Base-by-base conservation (phyloP, 176 grass and related monocot genomes). In the Puya raimondii region DNA sequence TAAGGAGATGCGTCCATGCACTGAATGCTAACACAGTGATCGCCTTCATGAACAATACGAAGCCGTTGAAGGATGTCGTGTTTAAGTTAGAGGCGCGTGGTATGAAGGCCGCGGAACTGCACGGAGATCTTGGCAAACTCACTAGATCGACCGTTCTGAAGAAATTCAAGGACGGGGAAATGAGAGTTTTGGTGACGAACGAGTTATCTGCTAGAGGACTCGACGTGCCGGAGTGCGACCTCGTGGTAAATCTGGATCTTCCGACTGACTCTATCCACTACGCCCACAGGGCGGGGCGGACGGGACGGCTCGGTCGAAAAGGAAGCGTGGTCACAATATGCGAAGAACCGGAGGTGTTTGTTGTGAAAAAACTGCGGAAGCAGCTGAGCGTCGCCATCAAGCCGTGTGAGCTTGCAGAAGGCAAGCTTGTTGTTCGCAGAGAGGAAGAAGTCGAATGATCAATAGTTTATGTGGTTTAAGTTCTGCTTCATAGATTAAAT, bases 41-140 rank as follows among this genome's bases (percentile, higher is more conserved):
- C 66, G 94, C 27, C 67, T 97, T 92, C 68, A 92, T 97, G 94
- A 92, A 90, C 66, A 90, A 92, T 63, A 90, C 84, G 18, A 97
- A 88, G 63, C 89, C 94, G 50, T 72, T 92, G 75, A 97, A 97
- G 82, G 89, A 97, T 85, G 94, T 87, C 73, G 93, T 97, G 53
- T 89, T 87, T 70, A 97, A 97, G 83, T 69, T 97, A 67, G 86
- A 97, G 74, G 86, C 89, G 25, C 88, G 93, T 76, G 89, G 93
- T 49, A 87, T 97, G 57, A 81, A 87, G 47, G 89, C 93, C 51
- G 77, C 82, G 1, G 93, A 97, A 63, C 75, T 92, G 53, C 89
- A 92, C 64, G 89, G 93, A 49, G 89, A 97, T 75, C 84, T 92
- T 57, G 84, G 93, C 25, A 97, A 97, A 72, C 87, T 97, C 52